Base-by-base conservation (phyloP, 306 rosid species). In the Pterocarpus santalinus region DNA sequence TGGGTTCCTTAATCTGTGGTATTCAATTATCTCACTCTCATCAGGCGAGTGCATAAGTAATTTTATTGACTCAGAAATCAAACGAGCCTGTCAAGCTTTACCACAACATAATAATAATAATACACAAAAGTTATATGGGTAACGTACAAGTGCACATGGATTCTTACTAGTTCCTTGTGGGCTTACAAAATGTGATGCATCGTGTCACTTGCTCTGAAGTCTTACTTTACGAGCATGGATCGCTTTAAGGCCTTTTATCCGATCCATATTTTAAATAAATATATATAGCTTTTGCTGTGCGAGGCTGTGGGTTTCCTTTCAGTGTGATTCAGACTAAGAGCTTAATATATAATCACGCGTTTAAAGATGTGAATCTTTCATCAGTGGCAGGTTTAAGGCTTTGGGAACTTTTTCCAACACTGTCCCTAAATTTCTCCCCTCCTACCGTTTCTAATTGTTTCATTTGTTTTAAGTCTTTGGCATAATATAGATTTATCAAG, bases 321-420 rank as follows among this genome's bases (percentile, higher is more conserved):
- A n/a, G 1, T 22, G 52, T 68, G 79, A 65, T 73, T 41, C 69
- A 41, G 69, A 6, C n/a, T 0, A 4, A 10, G 5, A 15, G 55
- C 53, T 79, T 43, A 33, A 52, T 66, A 52, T n/a, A 61, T 63
- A 69, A 78, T 75, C 87, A 81, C 85, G 86, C 80, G 52, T 78
- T 61, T 78, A 88, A 86, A 88, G 85, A 65, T 56, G 56, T 28
- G 76, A 67, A 62, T 47, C 72, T 52, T 67, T 74, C 15, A 43
- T 70, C 73, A 79, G 66, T 64, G 58, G 36, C 51, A 41, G 49
- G 68, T 39, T 52, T 35, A 49, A 81, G 82, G 51, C 70, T 58
- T 64, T 47, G 34, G 38, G 57, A n/a, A 44, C 72, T 41, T 84
- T 83, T 83, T 73, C 65, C 22, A 16, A n/a, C 62, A 32, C 56